Percentiles rank a stretch among this genome's conserved stretches.
Conservation (phyloP, 176 grass and related monocot genomes). For the Puya raimondii region DNA sequence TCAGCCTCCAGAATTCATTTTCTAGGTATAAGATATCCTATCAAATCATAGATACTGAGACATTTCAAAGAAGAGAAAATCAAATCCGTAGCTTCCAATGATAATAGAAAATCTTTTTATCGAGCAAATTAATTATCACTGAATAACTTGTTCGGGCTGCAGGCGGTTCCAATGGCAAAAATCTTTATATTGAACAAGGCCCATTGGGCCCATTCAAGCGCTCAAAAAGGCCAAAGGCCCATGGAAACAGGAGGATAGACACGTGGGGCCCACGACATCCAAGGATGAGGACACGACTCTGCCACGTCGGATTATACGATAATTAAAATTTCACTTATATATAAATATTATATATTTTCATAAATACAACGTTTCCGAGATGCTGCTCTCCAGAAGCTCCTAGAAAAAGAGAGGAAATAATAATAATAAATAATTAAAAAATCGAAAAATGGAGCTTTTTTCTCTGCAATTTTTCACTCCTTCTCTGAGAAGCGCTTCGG, state of each 20-base stretch:
- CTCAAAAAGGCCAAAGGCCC: background rate
- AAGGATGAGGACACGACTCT: background rate
- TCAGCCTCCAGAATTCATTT: no score
- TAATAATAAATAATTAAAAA: background rate
- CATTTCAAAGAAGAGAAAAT: no score
- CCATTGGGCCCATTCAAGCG: background rate
- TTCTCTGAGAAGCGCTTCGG: background rate
- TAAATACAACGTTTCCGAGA: background rate
- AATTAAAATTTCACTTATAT: background rate
- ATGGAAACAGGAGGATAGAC: background rate
- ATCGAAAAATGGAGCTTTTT: constrained; percentile 3
- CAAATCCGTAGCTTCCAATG: no score
- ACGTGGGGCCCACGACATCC: constrained; percentile 4
- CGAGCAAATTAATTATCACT: no score
- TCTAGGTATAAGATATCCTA: no score
- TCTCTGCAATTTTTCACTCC: background rate
- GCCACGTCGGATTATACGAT: constrained; percentile 6
- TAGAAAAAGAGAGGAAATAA: background rate
- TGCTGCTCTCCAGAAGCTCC: background rate
- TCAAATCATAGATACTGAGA: no score
- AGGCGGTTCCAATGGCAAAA: no score
- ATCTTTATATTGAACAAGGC: background rate
- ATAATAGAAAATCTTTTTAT: no score
- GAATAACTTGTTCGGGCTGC: no score
- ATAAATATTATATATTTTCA: background rate